These are phyloP conservation scores for Tetrapisispora pingtungensis DNA, from an alignment of 805 yeast genomes.

Conservation along the genomic window DNA sequence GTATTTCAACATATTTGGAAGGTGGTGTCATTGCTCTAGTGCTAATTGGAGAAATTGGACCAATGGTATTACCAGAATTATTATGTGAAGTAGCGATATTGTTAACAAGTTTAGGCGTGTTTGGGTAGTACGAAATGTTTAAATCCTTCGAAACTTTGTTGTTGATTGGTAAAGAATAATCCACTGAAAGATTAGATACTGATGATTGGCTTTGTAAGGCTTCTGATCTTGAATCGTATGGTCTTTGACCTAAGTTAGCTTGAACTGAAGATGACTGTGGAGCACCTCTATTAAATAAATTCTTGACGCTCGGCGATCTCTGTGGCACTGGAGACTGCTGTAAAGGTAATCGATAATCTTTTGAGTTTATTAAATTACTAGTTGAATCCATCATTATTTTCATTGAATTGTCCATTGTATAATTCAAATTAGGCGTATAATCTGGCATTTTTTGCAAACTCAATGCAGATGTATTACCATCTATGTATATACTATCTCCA, in stretches of 20 bases:
- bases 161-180: not conserved
- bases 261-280: constrained; percentile 7
- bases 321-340: constrained; percentile 11
- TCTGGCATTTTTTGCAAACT: constrained; percentile 16
- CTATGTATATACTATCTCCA: constrained; percentile 11
- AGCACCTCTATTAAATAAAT: constrained; percentile 7
- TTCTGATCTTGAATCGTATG: not conserved
- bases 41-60: constrained; percentile 8
- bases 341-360: constrained; percentile 5
- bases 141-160: not conserved
- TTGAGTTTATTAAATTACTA: constrained; percentile 3
- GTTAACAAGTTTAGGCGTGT: constrained; percentile 15
- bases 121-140: constrained; percentile 20
- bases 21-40: constrained; percentile 4
- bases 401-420: constrained; percentile 16
- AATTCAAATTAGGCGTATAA: constrained; percentile 9
- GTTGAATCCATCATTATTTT: constrained; percentile 17
- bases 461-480: constrained; percentile 18
- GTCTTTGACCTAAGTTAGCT: not conserved
- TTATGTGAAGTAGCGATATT: not conserved
- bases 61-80: not conserved
- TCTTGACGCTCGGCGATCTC: constrained; percentile 19
- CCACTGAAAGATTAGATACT: constrained; percentile 4
- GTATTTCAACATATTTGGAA: constrained; percentile 1
- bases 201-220: constrained; percentile 1